A percentile compares a stretch with the other conserved stretches of the same genome.
Evolutionary conservation across 2,329 filamentous ascomycete genomes (phyloP).

Genomic region (Fusarium heterosporum): DNA sequence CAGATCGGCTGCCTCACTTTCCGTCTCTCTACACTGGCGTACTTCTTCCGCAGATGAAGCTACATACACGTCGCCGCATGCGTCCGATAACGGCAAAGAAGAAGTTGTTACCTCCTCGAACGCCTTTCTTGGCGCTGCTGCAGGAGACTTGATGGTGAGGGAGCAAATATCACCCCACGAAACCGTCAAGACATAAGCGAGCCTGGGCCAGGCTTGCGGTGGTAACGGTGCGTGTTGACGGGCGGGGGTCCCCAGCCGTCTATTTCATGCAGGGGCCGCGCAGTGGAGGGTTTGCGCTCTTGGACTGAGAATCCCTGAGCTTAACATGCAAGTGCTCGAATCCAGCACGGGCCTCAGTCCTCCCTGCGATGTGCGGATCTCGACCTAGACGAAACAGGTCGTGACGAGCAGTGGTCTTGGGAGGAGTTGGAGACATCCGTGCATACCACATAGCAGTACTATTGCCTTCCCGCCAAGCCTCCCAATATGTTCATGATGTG

Average conservation of each 20-base stretch:
- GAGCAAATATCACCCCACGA: slow-evolving; percentile 45
- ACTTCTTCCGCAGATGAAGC: slow-evolving; percentile 20
- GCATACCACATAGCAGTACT: slow-evolving; percentile 7
- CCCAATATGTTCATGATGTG: slow-evolving; percentile 3
- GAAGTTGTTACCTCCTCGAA: slow-evolving; percentile 17
- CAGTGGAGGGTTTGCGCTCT: slow-evolving; percentile 28
- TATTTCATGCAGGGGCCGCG: slow-evolving; percentile 43
- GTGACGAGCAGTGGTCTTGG: slow-evolving; percentile 20
- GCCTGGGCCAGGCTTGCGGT: slow-evolving; percentile 41
- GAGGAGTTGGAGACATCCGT: slow-evolving; percentile 2
- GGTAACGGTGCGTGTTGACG: slow-evolving; percentile 43
- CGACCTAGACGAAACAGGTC: slow-evolving; percentile 25
- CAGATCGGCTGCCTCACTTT: neutral
- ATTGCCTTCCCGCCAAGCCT: slow-evolving; percentile 28
- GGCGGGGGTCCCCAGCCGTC: slow-evolving; percentile 41
- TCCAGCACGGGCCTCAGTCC: slow-evolving; percentile 10
- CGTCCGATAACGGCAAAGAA: slow-evolving; percentile 17
- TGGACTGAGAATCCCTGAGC: slow-evolving; percentile 16
- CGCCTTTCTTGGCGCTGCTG: slow-evolving; percentile 22
- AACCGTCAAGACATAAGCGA: slow-evolving; percentile 43
- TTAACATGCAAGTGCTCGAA: slow-evolving; percentile 41
- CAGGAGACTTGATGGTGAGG: slow-evolving; percentile 42
- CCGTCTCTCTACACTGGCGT: slow-evolving; percentile 12
- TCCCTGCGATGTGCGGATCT: slow-evolving; percentile 3
- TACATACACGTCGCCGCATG: slow-evolving; percentile 22